Evolutionary conservation across 768 basidiomycete species (phyloP).

Genomic region (Tricholoma sp.): DNA sequence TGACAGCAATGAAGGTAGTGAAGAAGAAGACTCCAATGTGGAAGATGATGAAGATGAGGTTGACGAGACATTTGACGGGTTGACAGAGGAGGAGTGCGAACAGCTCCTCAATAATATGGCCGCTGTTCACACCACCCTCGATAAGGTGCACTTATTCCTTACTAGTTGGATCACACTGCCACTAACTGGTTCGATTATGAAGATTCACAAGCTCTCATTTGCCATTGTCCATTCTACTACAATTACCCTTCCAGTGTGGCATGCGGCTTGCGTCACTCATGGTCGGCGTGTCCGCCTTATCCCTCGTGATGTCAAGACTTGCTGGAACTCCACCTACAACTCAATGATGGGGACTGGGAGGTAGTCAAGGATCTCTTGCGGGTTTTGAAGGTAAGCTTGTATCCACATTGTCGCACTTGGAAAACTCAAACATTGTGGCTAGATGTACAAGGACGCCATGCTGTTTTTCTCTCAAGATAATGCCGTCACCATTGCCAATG

Average conservation of each 20-base stretch:
- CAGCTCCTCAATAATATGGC: no score
- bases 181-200: neutral
- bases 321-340: conserved; percentile 7
- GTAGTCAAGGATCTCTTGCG: no score
- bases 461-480: conserved; percentile 21
- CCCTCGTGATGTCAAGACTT: conserved; percentile 23
- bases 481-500: conserved; percentile 21
- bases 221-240: neutral
- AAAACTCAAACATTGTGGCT: no score
- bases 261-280: neutral
- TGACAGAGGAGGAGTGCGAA: no score
- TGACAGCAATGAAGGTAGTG: neutral
- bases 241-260: neutral
- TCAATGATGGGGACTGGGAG: no score
- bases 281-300: conserved; percentile 7
- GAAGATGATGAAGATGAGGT: neutral
- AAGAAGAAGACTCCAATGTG: neutral
- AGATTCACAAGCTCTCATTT: neutral
- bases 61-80: neutral
- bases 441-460: conserved; percentile 28
- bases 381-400: no score
- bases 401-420: no score
- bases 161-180: no score
- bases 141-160: no score
- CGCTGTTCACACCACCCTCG: no score